These are phyloP conservation scores for Sugiyamaella sp. DNA, from an alignment of 1,139 yeast genomes.

Conservation along the genomic window DNA sequence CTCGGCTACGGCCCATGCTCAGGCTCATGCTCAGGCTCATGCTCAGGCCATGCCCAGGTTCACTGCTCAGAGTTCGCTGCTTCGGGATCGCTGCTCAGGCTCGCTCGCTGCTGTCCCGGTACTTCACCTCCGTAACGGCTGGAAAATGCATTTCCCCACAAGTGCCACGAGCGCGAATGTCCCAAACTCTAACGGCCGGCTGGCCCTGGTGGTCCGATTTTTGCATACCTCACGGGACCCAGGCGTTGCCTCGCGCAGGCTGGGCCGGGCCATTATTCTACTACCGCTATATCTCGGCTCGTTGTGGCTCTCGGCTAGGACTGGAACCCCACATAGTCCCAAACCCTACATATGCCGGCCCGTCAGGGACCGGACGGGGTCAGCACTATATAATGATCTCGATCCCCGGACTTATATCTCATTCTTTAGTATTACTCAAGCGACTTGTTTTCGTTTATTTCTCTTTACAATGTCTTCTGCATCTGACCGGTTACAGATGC, in stretches of 20 bases:
- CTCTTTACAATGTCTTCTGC: not conserved
- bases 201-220: not conserved
- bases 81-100: too few species aligned
- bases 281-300: not conserved
- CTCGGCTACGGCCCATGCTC: too few species aligned
- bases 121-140: too few species aligned
- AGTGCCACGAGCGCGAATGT: not conserved
- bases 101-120: too few species aligned
- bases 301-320: not conserved
- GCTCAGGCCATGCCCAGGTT: too few species aligned
- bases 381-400: slow-evolving; percentile 1
- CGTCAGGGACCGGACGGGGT: not conserved
- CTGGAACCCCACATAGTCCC: not conserved
- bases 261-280: not conserved
- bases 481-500: not conserved
- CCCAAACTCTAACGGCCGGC: not conserved
- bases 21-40: too few species aligned
- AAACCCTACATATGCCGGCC: not conserved
- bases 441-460: not conserved
- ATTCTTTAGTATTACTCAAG: not conserved
- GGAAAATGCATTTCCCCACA: not conserved
- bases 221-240: not conserved
- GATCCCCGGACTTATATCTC: not conserved
- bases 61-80: too few species aligned
- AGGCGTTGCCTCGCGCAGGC: not conserved